Conservation (phyloP, 352 stramenopile species). For the Pythium diclinum region DNA sequence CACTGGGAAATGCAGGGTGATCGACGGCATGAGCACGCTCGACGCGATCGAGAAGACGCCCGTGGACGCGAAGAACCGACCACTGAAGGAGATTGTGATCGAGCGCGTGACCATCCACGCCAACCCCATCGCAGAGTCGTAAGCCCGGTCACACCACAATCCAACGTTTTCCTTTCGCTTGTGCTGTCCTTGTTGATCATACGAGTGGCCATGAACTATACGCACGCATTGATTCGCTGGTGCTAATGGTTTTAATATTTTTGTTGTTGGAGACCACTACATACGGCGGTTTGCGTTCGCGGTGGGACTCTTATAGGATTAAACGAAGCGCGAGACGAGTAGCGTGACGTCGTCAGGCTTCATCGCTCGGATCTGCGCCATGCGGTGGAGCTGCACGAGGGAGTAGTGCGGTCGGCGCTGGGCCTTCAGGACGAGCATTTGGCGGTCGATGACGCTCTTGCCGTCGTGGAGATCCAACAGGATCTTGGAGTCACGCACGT, state of each 20-base stretch:
- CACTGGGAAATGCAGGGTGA: conserved; percentile 44
- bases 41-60: conserved; percentile 95
- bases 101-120: conserved; percentile 90
- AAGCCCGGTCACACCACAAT: neutral
- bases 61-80: conserved; percentile 89
- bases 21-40: conserved; percentile 96
- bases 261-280: conserved; percentile 1
- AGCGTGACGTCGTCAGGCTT: conserved; percentile 83
- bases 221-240: no score
- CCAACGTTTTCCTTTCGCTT: neutral
- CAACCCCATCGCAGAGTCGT: conserved; percentile 87
- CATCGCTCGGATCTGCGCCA: conserved; percentile 70
- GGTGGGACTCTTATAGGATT: conserved; percentile 3
- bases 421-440: conserved; percentile 48
- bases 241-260: neutral
- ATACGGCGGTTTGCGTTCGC: neutral
- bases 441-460: conserved; percentile 50
- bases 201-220: no score
- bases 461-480: conserved; percentile 49
- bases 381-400: conserved; percentile 62
- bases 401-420: conserved; percentile 70
- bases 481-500: conserved; percentile 46
- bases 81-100: conserved; percentile 87
- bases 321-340: conserved; percentile 52
- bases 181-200: no score